phyloP scores from a whole-genome alignment of 257 asterid genomes.

The Phtheirospermum japonicum region DNA sequence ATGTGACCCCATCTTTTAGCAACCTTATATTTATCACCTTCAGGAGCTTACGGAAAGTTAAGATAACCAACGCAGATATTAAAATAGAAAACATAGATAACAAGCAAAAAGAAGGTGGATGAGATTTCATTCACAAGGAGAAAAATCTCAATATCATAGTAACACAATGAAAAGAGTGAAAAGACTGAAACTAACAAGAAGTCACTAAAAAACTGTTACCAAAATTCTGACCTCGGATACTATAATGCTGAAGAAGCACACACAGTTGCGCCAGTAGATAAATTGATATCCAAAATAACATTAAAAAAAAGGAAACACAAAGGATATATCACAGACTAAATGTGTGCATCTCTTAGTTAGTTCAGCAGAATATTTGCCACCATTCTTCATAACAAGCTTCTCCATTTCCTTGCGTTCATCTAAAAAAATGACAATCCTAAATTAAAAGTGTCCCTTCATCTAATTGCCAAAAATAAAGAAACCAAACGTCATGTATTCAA shows the following conservation, averaged over 20 bases:
- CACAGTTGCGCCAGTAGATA: slow-evolving; percentile 15
- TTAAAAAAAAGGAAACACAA: slow-evolving; percentile 3
- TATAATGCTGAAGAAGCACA: slow-evolving; percentile 11
- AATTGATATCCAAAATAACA: slow-evolving; percentile 15
- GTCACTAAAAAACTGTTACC: slow-evolving; percentile 1
- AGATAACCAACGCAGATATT: slow-evolving; percentile 40
- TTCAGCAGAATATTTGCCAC: slow-evolving; percentile 90
- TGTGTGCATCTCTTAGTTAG: slow-evolving; percentile 90
- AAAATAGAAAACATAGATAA: slow-evolving; percentile 9
- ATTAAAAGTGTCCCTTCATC: slow-evolving; percentile 23
- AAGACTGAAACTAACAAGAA: slow-evolving; percentile 15
- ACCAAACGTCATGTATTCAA: slow-evolving; percentile 28
- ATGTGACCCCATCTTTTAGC: slow-evolving; percentile 84
- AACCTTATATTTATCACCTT: slow-evolving; percentile 90
- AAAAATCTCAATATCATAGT: neutral
- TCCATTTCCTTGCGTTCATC: slow-evolving; percentile 84
- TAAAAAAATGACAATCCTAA: slow-evolving; percentile 23
- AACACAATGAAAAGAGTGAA: slow-evolving; percentile 6
- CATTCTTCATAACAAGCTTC: slow-evolving; percentile 69
- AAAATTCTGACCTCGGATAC: slow-evolving; percentile 14
- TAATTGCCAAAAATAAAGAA: slow-evolving; percentile 20
- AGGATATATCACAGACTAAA: slow-evolving; percentile 92
- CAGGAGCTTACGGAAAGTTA: slow-evolving; percentile 70
- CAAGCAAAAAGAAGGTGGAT: slow-evolving; percentile 17
- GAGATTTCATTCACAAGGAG: slow-evolving; percentile 9